Percentiles rank a stretch among this genome's conserved stretches.
Evolutionary conservation across 169 alveolate genomes (phyloP).

Genomic region (Plasmodium vinckei): DNA sequence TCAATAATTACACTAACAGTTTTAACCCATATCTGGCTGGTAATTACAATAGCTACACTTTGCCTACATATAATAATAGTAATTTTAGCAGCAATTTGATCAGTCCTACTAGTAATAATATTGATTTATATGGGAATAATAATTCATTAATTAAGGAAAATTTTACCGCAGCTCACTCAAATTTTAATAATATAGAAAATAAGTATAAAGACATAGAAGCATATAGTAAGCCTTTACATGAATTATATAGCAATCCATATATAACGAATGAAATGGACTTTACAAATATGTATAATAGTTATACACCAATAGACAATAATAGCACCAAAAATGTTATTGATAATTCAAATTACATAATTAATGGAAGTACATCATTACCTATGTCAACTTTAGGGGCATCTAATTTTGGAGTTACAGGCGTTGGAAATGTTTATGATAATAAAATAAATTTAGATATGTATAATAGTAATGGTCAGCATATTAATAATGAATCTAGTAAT

Average conservation of each 20-base stretch:
- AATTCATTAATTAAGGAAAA: constrained; percentile 1
- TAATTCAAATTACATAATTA: constrained; percentile 7
- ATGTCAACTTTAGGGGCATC: constrained; percentile 1
- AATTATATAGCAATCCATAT: background rate
- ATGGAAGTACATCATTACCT: constrained; percentile 11
- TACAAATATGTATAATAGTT: constrained; percentile 52
- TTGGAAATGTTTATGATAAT: background rate
- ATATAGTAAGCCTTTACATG: constrained; percentile 5
- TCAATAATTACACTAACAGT: background rate
- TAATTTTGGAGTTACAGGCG: background rate
- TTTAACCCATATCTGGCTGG: constrained; percentile 6
- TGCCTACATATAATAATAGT: background rate
- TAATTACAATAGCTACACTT: background rate
- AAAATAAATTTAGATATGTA: background rate
- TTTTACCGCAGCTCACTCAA: background rate
- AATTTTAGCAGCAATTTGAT: background rate
- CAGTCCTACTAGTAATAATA: background rate
- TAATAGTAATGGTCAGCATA: background rate
- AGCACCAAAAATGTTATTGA: constrained; percentile 1
- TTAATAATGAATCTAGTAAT: background rate
- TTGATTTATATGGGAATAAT: background rate
- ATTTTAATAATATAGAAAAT: constrained; percentile 16
- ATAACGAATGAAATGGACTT: constrained; percentile 63
- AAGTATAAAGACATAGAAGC: background rate
- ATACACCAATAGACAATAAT: constrained; percentile 42